Evolutionary conservation across 164 flowering plant species (phyloP).

Genomic region (Stephania cephalantha): DNA sequence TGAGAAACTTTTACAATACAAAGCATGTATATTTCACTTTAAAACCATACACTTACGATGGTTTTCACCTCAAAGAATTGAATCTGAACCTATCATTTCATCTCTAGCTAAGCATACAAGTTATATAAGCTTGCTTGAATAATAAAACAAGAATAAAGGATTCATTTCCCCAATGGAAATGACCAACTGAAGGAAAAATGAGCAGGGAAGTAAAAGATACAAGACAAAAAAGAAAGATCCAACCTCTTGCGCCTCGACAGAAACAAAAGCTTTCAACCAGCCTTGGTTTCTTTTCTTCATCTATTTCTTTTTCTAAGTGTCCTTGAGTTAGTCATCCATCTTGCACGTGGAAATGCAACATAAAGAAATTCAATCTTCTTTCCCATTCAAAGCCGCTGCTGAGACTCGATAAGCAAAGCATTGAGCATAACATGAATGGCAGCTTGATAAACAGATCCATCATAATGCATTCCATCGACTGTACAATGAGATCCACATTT

Average conservation of each 20-base stretch:
- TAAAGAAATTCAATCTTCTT: constrained; percentile 4
- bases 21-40: constrained; percentile 1
- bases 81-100: neutral
- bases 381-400: constrained; percentile 45
- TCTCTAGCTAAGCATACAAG: constrained; percentile 1
- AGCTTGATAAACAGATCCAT: constrained; percentile 69
- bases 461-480: constrained; percentile 93
- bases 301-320: neutral
- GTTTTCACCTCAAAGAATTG: constrained; percentile 9
- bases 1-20: neutral
- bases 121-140: constrained; percentile 12
- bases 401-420: constrained; percentile 81
- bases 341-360: constrained; percentile 1
- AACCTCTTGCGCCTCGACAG: constrained; percentile 7
- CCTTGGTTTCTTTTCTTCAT: neutral
- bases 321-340: constrained; percentile 8
- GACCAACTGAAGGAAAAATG: neutral
- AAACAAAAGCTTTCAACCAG: constrained; percentile 2
- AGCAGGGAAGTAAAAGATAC: neutral
- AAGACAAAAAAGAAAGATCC: neutral
- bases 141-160: constrained; percentile 4
- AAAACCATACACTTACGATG: neutral
- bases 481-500: constrained; percentile 76
- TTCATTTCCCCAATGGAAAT: neutral
- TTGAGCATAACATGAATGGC: constrained; percentile 75